Evolutionary conservation across 768 basidiomycete genomes (phyloP), one percentile per base, ranked within the genome.

Genomic region (Russula abietina): DNA sequence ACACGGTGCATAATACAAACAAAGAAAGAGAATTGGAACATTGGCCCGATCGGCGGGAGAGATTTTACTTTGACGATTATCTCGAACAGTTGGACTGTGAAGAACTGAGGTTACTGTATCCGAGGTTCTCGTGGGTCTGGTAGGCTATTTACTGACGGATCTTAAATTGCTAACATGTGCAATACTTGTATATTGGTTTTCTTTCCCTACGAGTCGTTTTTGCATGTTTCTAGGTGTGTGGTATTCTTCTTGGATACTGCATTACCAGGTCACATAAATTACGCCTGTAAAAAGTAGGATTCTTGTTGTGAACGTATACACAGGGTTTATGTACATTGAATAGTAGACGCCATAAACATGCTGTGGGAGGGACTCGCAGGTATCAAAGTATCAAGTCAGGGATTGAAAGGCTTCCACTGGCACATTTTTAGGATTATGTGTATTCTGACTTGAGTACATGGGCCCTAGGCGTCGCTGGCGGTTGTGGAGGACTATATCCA

Each of bases 31-130:
- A 54, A 38, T 43, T 65, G 16, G 64, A 65, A 38, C 60, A 30
- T 14, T 65, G 64, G 64, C 51, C 60, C 1, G 41, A 38, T 22
- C 55, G 56, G 51, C 45, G 55, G 22, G 51, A 46, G 55, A 65
- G 55, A 32, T 54, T 54, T n/a, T 65, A 62, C 12, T 57, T 65
- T n/a, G 55, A 57, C 36, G 51, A 65, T 26, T 54, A 62, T 36
- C 41, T 65, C 43, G 64, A 65, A 33, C 49, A 65, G 33, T 10
- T 65, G 30, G 55, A 58, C 33, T 65, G 61, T 28, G 56, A 52
- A 22, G 64, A 65, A 22, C 49, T 57, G 6, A 36, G 51, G 11
- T 38, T 57, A 38, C 51, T 65, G 11, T 54, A 62, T 26, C 51
- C 64, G 12, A 32, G 32, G 38, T 41, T 52, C 12, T 51, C 55